Evolutionary conservation across 2,329 filamentous ascomycete genomes (phyloP).

Genomic region (Colletotrichum euphorbiae): DNA sequence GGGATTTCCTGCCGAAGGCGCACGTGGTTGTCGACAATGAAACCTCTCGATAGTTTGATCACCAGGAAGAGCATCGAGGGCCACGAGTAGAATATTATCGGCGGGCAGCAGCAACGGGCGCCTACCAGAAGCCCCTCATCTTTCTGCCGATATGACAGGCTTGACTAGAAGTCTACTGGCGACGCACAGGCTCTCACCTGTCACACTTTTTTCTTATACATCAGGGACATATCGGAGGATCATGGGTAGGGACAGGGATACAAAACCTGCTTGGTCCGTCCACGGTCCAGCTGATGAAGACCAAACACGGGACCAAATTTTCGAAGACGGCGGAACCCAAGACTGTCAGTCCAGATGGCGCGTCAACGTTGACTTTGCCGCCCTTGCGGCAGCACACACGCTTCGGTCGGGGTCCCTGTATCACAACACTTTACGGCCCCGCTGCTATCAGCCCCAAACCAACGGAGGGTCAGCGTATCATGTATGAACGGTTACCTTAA

Average conservation of each 20-base stretch:
- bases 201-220: slow-evolving; percentile 32
- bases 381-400: slow-evolving; percentile 1
- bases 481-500: slow-evolving; percentile 2
- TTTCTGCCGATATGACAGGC: slow-evolving; percentile 27
- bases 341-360: slow-evolving; percentile 6
- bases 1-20: slow-evolving; percentile 26
- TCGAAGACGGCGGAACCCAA: slow-evolving; percentile 8
- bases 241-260: slow-evolving; percentile 36
- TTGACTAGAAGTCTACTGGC: slow-evolving; percentile 20
- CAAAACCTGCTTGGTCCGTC: slow-evolving; percentile 24
- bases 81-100: not conserved
- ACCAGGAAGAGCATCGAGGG: slow-evolving; percentile 18
- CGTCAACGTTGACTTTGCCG: not conserved
- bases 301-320: slow-evolving; percentile 15
- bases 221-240: slow-evolving; percentile 19
- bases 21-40: slow-evolving; percentile 26
- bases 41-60: slow-evolving; percentile 30
- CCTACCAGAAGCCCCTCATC: slow-evolving; percentile 2
- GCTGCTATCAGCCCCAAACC: slow-evolving; percentile 3
- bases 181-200: slow-evolving; percentile 38
- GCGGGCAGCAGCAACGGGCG: slow-evolving; percentile 9
- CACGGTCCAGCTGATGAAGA: slow-evolving; percentile 19
- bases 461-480: not conserved
- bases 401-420: slow-evolving; percentile 1
- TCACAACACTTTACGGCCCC: not conserved